These are phyloP conservation scores for Trametes polyzona DNA, from an alignment of 1,284 basidiomycete genomes.

Conservation along the genomic window DNA sequence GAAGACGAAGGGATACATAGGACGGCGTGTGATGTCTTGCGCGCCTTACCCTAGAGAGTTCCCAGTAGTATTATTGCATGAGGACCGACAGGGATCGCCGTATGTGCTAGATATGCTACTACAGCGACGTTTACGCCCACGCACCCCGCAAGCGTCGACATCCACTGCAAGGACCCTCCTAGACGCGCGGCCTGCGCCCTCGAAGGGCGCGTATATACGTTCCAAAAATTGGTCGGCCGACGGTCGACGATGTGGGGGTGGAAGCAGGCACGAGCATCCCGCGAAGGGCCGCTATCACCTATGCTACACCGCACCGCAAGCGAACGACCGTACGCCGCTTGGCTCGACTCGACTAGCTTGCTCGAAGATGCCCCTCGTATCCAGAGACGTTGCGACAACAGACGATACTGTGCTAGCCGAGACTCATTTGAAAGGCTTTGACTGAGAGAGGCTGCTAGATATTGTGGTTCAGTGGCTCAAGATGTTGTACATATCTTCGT, in stretches of 20 bases:
- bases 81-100: too few relatives aligned
- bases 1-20: too few relatives aligned
- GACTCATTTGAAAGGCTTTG: background rate
- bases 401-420: slow-evolving; percentile 5
- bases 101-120: too few relatives aligned
- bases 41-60: too few relatives aligned
- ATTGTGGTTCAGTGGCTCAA: too few relatives aligned
- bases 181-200: too few relatives aligned
- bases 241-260: background rate
- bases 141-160: too few relatives aligned
- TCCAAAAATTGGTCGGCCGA: background rate
- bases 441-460: too few relatives aligned
- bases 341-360: background rate
- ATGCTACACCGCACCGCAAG: background rate
- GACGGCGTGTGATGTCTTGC: too few relatives aligned
- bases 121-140: too few relatives aligned
- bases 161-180: too few relatives aligned
- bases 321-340: background rate
- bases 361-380: background rate
- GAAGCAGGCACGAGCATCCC: background rate
- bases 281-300: background rate
- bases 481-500: background rate
- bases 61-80: too few relatives aligned
- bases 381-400: slow-evolving; percentile 1
- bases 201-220: background rate